Conservation (phyloP, 495 filamentous ascomycete species). For the Penicillium salamii region DNA sequence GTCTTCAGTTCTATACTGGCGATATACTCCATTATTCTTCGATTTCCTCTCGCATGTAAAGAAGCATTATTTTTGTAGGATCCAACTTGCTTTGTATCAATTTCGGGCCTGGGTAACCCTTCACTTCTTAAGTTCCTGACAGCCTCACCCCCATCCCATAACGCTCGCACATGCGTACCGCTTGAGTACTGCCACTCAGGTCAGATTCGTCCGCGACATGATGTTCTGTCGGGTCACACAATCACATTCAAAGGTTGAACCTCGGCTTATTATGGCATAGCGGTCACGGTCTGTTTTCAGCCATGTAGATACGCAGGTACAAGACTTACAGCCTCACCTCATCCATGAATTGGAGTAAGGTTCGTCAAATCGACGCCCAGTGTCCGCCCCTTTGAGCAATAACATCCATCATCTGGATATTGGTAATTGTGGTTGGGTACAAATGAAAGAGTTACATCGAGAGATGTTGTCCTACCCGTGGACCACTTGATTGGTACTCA, state of each 20-base stretch:
- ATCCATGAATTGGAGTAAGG: too few species aligned
- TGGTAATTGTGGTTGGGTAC: neutral
- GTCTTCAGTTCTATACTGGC: neutral
- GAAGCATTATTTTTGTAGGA: too few species aligned
- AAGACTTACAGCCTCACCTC: too few species aligned
- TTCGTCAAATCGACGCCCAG: too few species aligned
- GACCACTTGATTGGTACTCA: neutral
- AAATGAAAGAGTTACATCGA: slow-evolving; percentile 4
- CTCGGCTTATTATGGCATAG: neutral
- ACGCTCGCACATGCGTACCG: neutral
- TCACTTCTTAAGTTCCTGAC: too few species aligned
- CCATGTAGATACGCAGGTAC: too few species aligned
- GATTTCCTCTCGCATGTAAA: slow-evolving; percentile 4
- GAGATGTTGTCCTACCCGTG: slow-evolving; percentile 1
- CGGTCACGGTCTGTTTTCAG: too few species aligned
- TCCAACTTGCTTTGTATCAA: too few species aligned
- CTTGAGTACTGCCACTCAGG: neutral
- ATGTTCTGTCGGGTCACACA: slow-evolving; percentile 4
- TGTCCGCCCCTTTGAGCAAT: neutral
- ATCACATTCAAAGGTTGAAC: slow-evolving; percentile 1
- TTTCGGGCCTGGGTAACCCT: too few species aligned
- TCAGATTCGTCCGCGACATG: neutral
- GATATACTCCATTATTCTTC: neutral
- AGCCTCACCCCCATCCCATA: too few species aligned
- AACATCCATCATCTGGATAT: too few species aligned